Evolutionary conservation across 1,284 basidiomycete genomes (phyloP).

Genomic region (Amylostereum chailletii): DNA sequence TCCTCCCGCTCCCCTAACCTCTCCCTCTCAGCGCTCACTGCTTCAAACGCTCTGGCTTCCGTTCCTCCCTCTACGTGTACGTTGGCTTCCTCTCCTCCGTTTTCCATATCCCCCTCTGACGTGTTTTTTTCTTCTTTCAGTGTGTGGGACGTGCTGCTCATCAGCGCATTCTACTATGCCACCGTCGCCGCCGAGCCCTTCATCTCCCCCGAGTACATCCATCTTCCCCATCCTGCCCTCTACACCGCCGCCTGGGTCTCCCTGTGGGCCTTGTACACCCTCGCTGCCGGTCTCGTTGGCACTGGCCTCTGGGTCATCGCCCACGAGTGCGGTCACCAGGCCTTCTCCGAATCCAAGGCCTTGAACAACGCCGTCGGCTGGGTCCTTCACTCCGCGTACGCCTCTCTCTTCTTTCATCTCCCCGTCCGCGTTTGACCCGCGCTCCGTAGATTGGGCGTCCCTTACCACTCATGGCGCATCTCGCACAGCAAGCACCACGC

Average conservation of each 20-base stretch:
- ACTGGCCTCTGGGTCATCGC: constrained; percentile 95
- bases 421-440: constrained; percentile 9
- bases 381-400: constrained; percentile 86
- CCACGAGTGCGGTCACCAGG: constrained; percentile 92
- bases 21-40: constrained; percentile 67
- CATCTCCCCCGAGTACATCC: constrained; percentile 47
- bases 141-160: constrained; percentile 67
- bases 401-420: constrained; percentile 13
- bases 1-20: not conserved
- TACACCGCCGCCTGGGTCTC: constrained; percentile 59
- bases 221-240: constrained; percentile 54
- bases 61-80: constrained; percentile 80
- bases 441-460: constrained; percentile 72
- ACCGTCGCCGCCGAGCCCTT: constrained; percentile 63
- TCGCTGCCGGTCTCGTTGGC: constrained; percentile 79
- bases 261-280: constrained; percentile 78
- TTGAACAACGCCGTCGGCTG: constrained; percentile 95
- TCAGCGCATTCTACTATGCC: constrained; percentile 63
- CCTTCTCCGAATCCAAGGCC: constrained; percentile 90
- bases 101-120: constrained; percentile 6
- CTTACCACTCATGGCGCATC: constrained; percentile 98
- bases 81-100: constrained; percentile 15
- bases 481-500: constrained; percentile 97
- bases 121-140: constrained; percentile 27
- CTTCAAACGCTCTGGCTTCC: constrained; percentile 84